Evolutionary conservation across 768 basidiomycete species (phyloP).

Genomic region (Boletus pseudo-olivaceus): DNA sequence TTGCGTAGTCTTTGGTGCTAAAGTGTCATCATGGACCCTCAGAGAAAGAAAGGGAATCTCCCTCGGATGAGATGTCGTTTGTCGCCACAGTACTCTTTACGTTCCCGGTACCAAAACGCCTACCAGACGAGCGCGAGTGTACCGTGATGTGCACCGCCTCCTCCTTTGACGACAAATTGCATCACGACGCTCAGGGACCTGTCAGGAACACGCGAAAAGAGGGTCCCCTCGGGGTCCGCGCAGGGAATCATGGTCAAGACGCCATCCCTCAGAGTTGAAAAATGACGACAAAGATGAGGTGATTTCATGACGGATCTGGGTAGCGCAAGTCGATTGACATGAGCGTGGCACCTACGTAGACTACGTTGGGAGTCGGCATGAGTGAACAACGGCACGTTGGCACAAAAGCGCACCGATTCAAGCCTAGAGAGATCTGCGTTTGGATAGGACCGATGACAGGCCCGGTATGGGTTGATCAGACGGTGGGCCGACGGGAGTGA

Average conservation of each 20-base stretch:
- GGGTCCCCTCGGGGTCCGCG: conserved; percentile 33
- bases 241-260: conserved; percentile 12
- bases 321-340: conserved; percentile 10
- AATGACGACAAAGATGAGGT: conserved; percentile 23
- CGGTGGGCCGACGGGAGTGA: not conserved
- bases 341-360: conserved; percentile 10
- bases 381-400: conserved; percentile 10
- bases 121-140: not conserved
- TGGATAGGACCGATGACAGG: not conserved
- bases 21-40: not conserved
- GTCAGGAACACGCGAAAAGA: conserved; percentile 23
- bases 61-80: not conserved
- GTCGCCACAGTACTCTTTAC: conserved; percentile 9
- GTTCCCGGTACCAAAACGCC: not conserved
- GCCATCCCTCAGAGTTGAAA: not conserved
- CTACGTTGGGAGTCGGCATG: conserved; percentile 10
- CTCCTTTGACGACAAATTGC: conserved; percentile 16
- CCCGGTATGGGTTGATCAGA: conserved; percentile 1
- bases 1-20: not conserved
- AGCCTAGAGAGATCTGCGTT: not conserved
- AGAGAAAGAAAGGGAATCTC: not conserved
- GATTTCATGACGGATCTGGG: conserved; percentile 15
- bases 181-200: conserved; percentile 23
- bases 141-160: conserved; percentile 20
- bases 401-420: not conserved